Evolutionary conservation across 176 grass and related monocot genomes (phyloP).

Genomic region (Triticum timopheevii): DNA sequence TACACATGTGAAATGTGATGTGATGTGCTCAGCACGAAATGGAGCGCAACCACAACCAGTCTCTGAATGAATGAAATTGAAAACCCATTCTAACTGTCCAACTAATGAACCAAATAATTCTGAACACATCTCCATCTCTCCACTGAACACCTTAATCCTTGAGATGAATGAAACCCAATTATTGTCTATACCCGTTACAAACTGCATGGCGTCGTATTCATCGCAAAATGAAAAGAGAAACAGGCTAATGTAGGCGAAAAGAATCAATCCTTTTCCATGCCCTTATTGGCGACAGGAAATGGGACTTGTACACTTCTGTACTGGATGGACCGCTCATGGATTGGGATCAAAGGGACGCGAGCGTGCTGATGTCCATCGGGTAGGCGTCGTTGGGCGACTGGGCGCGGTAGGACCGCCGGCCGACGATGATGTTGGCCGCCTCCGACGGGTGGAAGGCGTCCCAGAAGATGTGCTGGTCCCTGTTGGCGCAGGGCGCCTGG

Average conservation of each 20-base stretch:
- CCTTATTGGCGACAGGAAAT: not conserved
- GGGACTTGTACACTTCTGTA: not conserved
- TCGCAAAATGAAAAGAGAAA: not conserved
- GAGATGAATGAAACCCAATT: slow-evolving; percentile 12
- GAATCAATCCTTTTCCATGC: not conserved
- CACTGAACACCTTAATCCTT: not conserved
- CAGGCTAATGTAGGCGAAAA: not conserved
- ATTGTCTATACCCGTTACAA: slow-evolving; percentile 28
- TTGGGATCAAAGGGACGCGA: slow-evolving; percentile 53
- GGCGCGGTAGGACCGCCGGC: slow-evolving; percentile 73
- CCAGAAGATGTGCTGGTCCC: slow-evolving; percentile 92
- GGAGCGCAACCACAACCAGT: not conserved
- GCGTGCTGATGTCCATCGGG: slow-evolving; percentile 78
- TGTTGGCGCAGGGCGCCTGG: slow-evolving; percentile 68
- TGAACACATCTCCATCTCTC: not conserved
- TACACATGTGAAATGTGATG: not conserved
- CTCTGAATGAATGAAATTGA: not conserved
- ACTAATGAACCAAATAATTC: not conserved
- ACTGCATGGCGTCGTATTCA: slow-evolving; percentile 14
- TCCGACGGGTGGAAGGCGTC: slow-evolving; percentile 95
- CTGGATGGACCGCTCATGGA: not conserved
- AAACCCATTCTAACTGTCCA: not conserved
- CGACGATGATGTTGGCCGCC: slow-evolving; percentile 81
- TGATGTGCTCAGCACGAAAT: too few relatives aligned
- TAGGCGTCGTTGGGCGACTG: slow-evolving; percentile 59